Evolutionary conservation across 2,329 filamentous ascomycete genomes (phyloP).

Genomic region (Alternaria alternata): DNA sequence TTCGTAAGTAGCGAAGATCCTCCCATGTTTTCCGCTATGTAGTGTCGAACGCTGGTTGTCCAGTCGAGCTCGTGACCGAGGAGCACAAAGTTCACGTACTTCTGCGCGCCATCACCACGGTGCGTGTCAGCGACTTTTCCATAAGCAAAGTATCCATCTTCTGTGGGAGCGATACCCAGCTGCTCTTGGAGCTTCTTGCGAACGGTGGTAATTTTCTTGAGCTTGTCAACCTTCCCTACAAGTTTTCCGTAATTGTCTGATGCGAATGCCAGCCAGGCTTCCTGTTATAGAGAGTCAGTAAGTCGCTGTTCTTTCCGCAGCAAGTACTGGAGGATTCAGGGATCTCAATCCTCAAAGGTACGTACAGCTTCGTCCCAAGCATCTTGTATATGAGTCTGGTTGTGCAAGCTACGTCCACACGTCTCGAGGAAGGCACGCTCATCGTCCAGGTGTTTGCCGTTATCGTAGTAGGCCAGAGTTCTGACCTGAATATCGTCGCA

Average conservation of each 20-base stretch:
- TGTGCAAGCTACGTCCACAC: not conserved
- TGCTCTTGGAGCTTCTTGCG: not conserved
- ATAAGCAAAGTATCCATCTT: not conserved
- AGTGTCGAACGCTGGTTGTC: not conserved
- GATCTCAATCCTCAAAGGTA: not conserved
- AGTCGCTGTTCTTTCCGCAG: not conserved
- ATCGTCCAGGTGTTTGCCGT: not conserved
- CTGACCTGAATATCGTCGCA: not conserved
- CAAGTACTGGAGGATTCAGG: not conserved
- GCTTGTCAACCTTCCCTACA: not conserved
- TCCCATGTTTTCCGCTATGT: not conserved
- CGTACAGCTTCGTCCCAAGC: not conserved
- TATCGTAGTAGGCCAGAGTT: not conserved
- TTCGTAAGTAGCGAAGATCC: constrained; percentile 1
- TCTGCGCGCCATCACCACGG: not conserved
- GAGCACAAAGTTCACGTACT: not conserved
- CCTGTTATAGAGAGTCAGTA: not conserved
- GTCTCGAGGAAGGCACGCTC: not conserved
- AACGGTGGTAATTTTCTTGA: not conserved
- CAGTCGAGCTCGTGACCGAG: constrained; percentile 1
- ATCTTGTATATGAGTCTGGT: not conserved
- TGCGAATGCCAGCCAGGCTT: not conserved
- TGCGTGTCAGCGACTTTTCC: not conserved
- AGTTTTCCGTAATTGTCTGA: not conserved
- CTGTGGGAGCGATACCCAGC: not conserved